Evolutionary conservation across 2,329 filamentous ascomycete species (phyloP).

Genomic region (Capronia americana): DNA sequence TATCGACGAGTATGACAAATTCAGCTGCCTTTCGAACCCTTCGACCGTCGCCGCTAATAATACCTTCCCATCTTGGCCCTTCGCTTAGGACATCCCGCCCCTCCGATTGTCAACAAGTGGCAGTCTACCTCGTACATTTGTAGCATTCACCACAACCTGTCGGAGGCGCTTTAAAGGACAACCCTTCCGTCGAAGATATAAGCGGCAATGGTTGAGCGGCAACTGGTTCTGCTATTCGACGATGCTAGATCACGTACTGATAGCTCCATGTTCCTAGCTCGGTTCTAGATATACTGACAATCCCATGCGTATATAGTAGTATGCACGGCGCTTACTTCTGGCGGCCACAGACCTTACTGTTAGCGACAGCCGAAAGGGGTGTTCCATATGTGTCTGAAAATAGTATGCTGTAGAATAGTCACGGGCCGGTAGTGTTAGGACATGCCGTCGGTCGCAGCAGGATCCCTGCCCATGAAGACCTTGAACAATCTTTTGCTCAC

Average conservation of each 20-base stretch:
- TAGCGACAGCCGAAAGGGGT: not conserved
- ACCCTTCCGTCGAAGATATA: not conserved
- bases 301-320: not conserved
- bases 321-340: not conserved
- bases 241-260: not conserved
- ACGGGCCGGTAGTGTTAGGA: slow-evolving; percentile 30
- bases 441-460: slow-evolving; percentile 51
- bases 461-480: slow-evolving; percentile 56
- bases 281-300: not conserved
- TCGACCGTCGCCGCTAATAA: too few relatives aligned
- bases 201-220: not conserved
- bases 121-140: too few relatives aligned
- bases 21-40: not conserved
- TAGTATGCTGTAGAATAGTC: not conserved
- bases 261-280: not conserved
- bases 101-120: not conserved
- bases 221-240: not conserved
- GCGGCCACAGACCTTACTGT: not conserved
- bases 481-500: slow-evolving; percentile 56
- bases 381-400: not conserved
- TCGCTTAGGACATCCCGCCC: not conserved
- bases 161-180: not conserved
- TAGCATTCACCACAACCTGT: not conserved
- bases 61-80: not conserved
- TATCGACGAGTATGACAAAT: too few relatives aligned